phyloP scores from a whole-genome alignment of 2,329 filamentous ascomycete species.

The Penicillium paneum region DNA sequence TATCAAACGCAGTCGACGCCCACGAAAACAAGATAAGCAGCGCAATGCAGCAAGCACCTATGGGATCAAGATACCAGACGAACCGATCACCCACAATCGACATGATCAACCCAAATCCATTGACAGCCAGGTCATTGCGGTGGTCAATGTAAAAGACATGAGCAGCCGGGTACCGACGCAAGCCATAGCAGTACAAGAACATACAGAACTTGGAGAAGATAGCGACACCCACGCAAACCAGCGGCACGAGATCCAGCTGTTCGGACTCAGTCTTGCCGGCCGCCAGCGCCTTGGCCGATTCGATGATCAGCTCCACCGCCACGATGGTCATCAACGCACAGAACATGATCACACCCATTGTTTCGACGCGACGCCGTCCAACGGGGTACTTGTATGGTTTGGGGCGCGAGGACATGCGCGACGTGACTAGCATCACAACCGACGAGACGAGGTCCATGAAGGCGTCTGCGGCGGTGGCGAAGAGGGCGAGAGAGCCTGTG shows the following conservation, averaged over 20 bases:
- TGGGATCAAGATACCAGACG: conserved; percentile 11
- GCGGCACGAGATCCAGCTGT: conserved; percentile 3
- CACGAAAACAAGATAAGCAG: conserved; percentile 11
- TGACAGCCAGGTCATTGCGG: conserved; percentile 12
- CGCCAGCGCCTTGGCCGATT: conserved; percentile 2
- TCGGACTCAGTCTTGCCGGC: conserved; percentile 3
- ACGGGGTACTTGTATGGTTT: conserved; percentile 14
- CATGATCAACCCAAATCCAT: conserved; percentile 10
- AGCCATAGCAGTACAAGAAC: conserved; percentile 6
- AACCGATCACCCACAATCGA: conserved; percentile 10
- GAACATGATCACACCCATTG: conserved; percentile 12
- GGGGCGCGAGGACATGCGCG: conserved; percentile 10
- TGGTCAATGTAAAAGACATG: conserved; percentile 12
- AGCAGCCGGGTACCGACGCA: conserved; percentile 11
- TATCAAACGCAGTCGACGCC: conserved; percentile 10
- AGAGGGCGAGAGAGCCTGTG: conserved; percentile 7
- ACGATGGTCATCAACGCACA: conserved; percentile 8
- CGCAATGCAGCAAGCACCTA: conserved; percentile 12
- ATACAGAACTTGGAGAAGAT: conserved; percentile 11
- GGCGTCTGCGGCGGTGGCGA: conserved; percentile 10
- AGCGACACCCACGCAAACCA: conserved; percentile 9
- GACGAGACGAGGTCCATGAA: conserved; percentile 14
- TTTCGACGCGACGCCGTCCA: conserved; percentile 10
- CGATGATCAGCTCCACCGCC: conserved; percentile 8
- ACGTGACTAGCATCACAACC: conserved; percentile 10